Evolutionary conservation across 2,329 filamentous ascomycete genomes (phyloP), one percentile per base, ranked within the genome.

Genomic region (Stachybotrys chlorohalonatus): DNA sequence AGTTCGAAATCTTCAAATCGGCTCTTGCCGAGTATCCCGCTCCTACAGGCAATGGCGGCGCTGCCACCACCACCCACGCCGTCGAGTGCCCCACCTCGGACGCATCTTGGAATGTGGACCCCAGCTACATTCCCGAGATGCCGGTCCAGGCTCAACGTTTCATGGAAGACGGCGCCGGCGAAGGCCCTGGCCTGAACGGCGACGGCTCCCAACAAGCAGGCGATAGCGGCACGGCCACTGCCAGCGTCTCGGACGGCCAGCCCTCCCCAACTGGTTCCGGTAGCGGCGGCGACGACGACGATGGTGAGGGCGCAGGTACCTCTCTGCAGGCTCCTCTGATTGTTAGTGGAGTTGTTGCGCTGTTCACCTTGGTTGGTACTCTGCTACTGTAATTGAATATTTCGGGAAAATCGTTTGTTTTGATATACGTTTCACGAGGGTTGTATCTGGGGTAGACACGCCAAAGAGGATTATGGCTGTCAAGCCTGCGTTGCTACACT

Each of bases 1-100:
- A 93, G 65, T 95, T 86, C 72, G 68, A 73, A 50, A 71, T 72
- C 58, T 77, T 81, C 63, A 72, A 76, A 63, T 68, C 65, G 11
- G 78, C 79, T 52, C 68, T 83, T 54, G 60, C 68, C 52, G 70
- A 74, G 53, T 75, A 80, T 68, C 72, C 80, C 31, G 69, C 73
- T 6, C 81, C 81, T 15, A 75, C 72, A 17, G 80, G 78, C 47
- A 60, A 72, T 52, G 80, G 77, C 52, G 80, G 79, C 55, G 75
- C 74, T 60, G 67, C 73, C 31, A 70, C 72, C 11, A 76, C 76
- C 49, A 77, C 78, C 7, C 69, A 76, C 57, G 63, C 74, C 13
- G 70, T 68, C 47, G 63, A 69, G 8, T 84, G 81, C 70, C 81
- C 81, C 31, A 74, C 75, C 45, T 67, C 71, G 53, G 75, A 78